Percentiles rank a stretch among this genome's conserved stretches.
phyloP scores from a whole-genome alignment of 2,329 filamentous ascomycete genomes.

The Ophiostoma piceae region DNA sequence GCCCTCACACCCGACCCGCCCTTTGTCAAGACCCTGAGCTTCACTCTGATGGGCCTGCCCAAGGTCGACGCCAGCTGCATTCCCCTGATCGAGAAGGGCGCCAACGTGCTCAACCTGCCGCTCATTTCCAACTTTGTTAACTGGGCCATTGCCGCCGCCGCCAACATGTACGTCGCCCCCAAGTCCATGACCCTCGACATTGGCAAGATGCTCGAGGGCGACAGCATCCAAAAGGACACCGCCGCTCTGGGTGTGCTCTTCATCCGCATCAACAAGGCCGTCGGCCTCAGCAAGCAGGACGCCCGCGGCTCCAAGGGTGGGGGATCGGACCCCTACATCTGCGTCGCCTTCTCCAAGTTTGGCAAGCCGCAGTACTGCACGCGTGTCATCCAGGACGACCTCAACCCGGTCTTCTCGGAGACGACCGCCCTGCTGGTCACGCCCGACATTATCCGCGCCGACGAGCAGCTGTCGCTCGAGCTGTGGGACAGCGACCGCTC shows the following conservation, averaged over 20 bases:
- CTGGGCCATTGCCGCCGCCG: constrained; percentile 82
- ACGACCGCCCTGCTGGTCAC: constrained; percentile 80
- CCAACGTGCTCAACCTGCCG: constrained; percentile 87
- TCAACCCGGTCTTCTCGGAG: constrained; percentile 92
- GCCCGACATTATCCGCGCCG: constrained; percentile 81
- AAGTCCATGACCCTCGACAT: constrained; percentile 92
- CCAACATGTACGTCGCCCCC: constrained; percentile 86
- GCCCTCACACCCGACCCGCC: constrained; percentile 86
- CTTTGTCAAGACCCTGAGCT: constrained; percentile 84
- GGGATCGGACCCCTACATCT: constrained; percentile 93
- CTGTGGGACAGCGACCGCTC: constrained; percentile 94
- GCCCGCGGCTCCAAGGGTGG: constrained; percentile 73
- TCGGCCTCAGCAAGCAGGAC: constrained; percentile 88
- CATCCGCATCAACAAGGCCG: constrained; percentile 83
- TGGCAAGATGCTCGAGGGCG: constrained; percentile 82
- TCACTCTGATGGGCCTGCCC: constrained; percentile 90
- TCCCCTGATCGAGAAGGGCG: constrained; percentile 84
- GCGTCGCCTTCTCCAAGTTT: constrained; percentile 90
- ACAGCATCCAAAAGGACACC: constrained; percentile 86
- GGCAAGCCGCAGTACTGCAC: constrained; percentile 98
- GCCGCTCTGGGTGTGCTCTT: constrained; percentile 84
- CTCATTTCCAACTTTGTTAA: constrained; percentile 96
- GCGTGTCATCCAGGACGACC: constrained; percentile 86
- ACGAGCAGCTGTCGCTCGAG: constrained; percentile 89
- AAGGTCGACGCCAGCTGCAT: constrained; percentile 85